These are phyloP conservation scores for Sequoia sempervirens DNA, from an alignment of 75 land plant species.

Conservation along the genomic window DNA sequence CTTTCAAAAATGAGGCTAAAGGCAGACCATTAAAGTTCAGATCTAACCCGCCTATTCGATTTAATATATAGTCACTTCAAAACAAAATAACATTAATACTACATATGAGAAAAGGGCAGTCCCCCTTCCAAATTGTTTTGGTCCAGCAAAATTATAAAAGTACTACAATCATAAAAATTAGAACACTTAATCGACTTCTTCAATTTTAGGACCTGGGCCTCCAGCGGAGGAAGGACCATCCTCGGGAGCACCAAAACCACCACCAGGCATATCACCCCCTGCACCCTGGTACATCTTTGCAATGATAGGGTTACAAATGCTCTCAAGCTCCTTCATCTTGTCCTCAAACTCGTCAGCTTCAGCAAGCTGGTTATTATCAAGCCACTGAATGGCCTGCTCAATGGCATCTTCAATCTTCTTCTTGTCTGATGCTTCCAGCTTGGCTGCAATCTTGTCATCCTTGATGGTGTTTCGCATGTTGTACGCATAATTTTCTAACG, in stretches of 20 bases:
- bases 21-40: not conserved
- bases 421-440: constrained; percentile 59
- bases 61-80: not conserved
- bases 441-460: constrained; percentile 67
- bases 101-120: not conserved
- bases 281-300: constrained; percentile 81
- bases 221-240: constrained; percentile 32
- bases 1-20: no score
- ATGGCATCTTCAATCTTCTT: constrained; percentile 77
- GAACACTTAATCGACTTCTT: constrained; percentile 56
- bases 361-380: constrained; percentile 65
- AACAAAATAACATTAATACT: not conserved
- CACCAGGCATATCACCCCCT: constrained; percentile 28
- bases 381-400: constrained; percentile 63
- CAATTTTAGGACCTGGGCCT: constrained; percentile 73
- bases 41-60: not conserved
- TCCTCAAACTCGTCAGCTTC: constrained; percentile 71
- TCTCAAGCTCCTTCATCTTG: constrained; percentile 75
- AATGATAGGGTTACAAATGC: constrained; percentile 68
- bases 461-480: constrained; percentile 75
- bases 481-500: constrained; percentile 70
- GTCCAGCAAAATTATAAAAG: not conserved
- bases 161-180: not conserved
- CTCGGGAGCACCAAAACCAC: constrained; percentile 41
- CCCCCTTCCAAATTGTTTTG: not conserved